Percentiles rank a stretch among this genome's conserved stretches.
Conservation (phyloP, 2,329 filamentous ascomycete species). For the Eutypa lata region DNA sequence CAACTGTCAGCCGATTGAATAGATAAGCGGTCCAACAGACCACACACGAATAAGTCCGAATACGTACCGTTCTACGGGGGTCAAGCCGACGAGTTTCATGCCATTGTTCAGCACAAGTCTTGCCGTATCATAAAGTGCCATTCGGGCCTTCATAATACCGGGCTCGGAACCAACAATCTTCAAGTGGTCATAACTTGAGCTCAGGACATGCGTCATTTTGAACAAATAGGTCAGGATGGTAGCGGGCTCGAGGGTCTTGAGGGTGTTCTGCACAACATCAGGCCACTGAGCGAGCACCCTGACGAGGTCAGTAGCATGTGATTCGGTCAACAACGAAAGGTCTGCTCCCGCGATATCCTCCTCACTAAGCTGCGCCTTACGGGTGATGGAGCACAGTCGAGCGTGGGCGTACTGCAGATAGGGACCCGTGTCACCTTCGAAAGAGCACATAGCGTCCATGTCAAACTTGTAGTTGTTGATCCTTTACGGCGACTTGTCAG, state of each 20-base stretch:
- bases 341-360: constrained; percentile 47
- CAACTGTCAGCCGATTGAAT: neutral
- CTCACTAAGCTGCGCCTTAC: constrained; percentile 23
- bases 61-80: constrained; percentile 64
- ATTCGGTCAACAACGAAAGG: constrained; percentile 57
- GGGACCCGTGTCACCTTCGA: constrained; percentile 70
- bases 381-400: constrained; percentile 50
- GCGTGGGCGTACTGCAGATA: constrained; percentile 71
- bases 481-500: constrained; percentile 28
- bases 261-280: constrained; percentile 77
- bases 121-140: constrained; percentile 75
- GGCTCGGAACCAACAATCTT: constrained; percentile 77
- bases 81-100: constrained; percentile 77
- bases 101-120: constrained; percentile 76
- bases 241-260: constrained; percentile 76
- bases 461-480: constrained; percentile 58
- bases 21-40: too few relatives aligned
- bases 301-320: constrained; percentile 58
- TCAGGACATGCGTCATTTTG: constrained; percentile 80
- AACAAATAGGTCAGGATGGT: constrained; percentile 54
- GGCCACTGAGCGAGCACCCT: constrained; percentile 81
- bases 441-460: constrained; percentile 69
- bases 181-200: constrained; percentile 77
- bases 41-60: neutral
- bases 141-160: constrained; percentile 67